Evolutionary conservation across 2,329 filamentous ascomycete species (phyloP).

Genomic region (Cladosporium oxysporum): DNA sequence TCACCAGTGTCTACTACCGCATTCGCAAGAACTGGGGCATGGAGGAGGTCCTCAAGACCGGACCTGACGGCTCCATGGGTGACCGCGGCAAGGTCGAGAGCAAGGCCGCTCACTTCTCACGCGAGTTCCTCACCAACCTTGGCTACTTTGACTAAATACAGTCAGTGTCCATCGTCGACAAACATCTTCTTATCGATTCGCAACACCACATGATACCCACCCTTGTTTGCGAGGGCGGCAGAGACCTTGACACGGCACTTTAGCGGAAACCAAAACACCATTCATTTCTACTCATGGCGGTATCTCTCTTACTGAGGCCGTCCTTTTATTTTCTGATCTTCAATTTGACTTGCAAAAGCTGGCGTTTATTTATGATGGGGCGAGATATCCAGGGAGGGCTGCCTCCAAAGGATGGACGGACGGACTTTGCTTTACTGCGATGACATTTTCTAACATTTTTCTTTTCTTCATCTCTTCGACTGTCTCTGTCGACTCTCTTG

Average conservation of each 20-base stretch:
- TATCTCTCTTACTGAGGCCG: background rate
- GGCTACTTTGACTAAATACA: slow-evolving; percentile 29
- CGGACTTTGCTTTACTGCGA: background rate
- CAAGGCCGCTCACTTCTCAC: slow-evolving; percentile 32
- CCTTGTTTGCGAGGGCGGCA: slow-evolving; percentile 12
- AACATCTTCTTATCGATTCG: background rate
- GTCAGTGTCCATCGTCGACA: slow-evolving; percentile 5
- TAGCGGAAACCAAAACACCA: background rate
- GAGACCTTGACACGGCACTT: slow-evolving; percentile 14
- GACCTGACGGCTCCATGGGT: slow-evolving; percentile 28
- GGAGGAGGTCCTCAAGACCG: slow-evolving; percentile 36
- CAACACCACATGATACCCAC: slow-evolving; percentile 11
- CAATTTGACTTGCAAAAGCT: background rate
- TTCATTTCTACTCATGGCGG: background rate
- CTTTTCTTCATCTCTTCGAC: slow-evolving; percentile 2
- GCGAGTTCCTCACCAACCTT: slow-evolving; percentile 33
- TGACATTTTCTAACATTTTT: background rate
- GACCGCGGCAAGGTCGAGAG: slow-evolving; percentile 32
- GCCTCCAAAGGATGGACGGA: slow-evolving; percentile 3
- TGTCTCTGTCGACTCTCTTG: slow-evolving; percentile 6
- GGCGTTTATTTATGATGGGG: background rate
- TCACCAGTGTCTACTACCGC: slow-evolving; percentile 39
- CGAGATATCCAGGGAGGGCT: slow-evolving; percentile 8
- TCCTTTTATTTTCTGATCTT: background rate
- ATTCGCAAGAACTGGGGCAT: slow-evolving; percentile 37